Base-by-base conservation (phyloP, 257 asterid genomes). In the Przewalskia tangutica region DNA sequence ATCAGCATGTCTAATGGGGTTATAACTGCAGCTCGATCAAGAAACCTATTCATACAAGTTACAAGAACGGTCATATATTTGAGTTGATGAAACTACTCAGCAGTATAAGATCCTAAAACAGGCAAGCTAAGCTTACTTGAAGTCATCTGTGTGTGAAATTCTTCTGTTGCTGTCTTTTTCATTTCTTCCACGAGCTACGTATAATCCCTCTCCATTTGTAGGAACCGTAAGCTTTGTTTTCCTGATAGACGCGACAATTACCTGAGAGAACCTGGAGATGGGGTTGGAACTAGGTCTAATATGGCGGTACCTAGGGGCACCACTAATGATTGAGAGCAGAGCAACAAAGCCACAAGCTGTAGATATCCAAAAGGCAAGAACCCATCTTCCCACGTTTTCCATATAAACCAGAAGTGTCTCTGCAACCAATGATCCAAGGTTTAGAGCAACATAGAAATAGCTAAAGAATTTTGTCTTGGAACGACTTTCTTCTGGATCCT, bases 291-390 rank as follows among this genome's bases (percentile, higher is more conserved):
- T 67, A 40, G 97, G 93, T 84, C 89, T 87, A 79, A 83, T 83
- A 59, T 90, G 94, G 55, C 98, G 88, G 65, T 89, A 93, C 7
- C 89, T 85, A 59, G 83, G 83, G 0, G 91, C 89, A 23, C 98
- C 95, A 23, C 90, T 81, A 53, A 92, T 80, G 54, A 93, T 46
- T 84, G 88, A 91, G 66, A 82, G 34, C 71, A 91, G 67, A 11
- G 94, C 90, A 79, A 91, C 70, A 81, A 93, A 86, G 81, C 97
- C 95, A 65, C 94, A 90, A 12, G 82, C 84, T n/a, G 97, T 89
- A 50, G 98, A 93, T 77, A 93, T 84, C 98, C 98, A 93, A 73
- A 93, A 93, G 79, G 98, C 93, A 88, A 92, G 38, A 23, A 85
- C 91, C 95, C 97, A 92, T 85, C 87, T 84, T 80, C 98, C 98